These are phyloP conservation scores for Thraustotheca clavata DNA, from an alignment of 352 stramenopile genomes.

Conservation along the genomic window DNA sequence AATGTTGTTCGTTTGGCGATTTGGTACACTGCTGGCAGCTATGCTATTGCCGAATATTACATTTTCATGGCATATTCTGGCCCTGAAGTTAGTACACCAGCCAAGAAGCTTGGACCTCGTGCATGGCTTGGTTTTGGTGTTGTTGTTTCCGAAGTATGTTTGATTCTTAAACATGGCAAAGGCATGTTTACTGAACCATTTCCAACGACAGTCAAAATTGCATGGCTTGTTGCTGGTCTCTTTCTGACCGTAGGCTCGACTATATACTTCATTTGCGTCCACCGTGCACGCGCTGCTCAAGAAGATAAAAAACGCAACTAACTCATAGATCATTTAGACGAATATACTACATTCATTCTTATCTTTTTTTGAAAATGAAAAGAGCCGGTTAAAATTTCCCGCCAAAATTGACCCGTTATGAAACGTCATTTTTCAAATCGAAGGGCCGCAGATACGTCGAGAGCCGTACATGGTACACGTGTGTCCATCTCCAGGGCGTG, in stretches of 20 bases:
- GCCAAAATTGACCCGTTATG: too few relatives aligned
- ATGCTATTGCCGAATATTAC: constrained; percentile 85
- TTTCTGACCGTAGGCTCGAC: constrained; percentile 69
- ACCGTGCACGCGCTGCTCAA: neutral
- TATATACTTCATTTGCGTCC: constrained; percentile 74
- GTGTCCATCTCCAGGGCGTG: too few relatives aligned
- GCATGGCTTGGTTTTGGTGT: constrained; percentile 78
- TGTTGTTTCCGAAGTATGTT: constrained; percentile 60
- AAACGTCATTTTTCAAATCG: too few relatives aligned
- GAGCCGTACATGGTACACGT: too few relatives aligned
- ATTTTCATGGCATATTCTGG: constrained; percentile 84
- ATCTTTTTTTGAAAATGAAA: too few relatives aligned
- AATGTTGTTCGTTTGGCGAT: constrained; percentile 73
- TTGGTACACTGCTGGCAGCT: constrained; percentile 82
- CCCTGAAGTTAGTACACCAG: constrained; percentile 34
- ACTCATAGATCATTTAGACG: too few relatives aligned
- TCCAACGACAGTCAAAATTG: constrained; percentile 64
- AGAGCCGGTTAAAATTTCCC: too few relatives aligned
- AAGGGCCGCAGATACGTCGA: too few relatives aligned
- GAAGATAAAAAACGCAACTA: constrained; percentile 12
- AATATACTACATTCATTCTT: too few relatives aligned
- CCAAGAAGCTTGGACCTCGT: constrained; percentile 74
- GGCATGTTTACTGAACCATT: constrained; percentile 87
- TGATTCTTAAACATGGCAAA: constrained; percentile 76
- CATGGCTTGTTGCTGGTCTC: constrained; percentile 64